phyloP scores from a whole-genome alignment of 257 asterid species.

The Ilex aquifolium region DNA sequence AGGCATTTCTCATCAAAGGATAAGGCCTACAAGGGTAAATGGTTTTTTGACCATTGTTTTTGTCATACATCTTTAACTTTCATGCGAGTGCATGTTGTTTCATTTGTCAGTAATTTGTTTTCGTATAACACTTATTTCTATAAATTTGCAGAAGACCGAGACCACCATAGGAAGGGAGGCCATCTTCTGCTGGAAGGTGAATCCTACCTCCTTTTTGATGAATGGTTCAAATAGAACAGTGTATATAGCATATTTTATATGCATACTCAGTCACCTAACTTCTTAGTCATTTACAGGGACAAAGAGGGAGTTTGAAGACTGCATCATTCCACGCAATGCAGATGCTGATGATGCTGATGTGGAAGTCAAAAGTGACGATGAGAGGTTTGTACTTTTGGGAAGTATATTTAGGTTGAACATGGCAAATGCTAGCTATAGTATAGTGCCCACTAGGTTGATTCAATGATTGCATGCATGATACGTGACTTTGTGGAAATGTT shows the following conservation, averaged over 20 bases:
- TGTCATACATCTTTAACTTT: background rate
- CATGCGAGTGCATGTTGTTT: background rate
- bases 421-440: background rate
- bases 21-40: constrained; percentile 20
- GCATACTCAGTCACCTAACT: background rate
- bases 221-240: background rate
- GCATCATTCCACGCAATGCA: constrained; percentile 62
- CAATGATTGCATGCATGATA: background rate
- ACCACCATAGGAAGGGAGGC: constrained; percentile 75
- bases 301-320: constrained; percentile 71
- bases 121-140: background rate
- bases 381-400: constrained; percentile 36
- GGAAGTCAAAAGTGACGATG: constrained; percentile 54
- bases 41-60: background rate
- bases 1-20: constrained; percentile 74
- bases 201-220: constrained; percentile 8
- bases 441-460: background rate
- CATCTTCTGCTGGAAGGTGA: constrained; percentile 87
- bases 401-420: background rate
- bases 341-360: constrained; percentile 87
- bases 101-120: background rate
- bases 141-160: constrained; percentile 72
- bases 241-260: background rate
- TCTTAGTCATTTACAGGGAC: constrained; percentile 37
- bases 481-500: background rate